A percentile compares a stretch with the other conserved stretches of the same genome.
Conservation (phyloP, 768 basidiomycete species). For the Pulveroboletus sp. region DNA sequence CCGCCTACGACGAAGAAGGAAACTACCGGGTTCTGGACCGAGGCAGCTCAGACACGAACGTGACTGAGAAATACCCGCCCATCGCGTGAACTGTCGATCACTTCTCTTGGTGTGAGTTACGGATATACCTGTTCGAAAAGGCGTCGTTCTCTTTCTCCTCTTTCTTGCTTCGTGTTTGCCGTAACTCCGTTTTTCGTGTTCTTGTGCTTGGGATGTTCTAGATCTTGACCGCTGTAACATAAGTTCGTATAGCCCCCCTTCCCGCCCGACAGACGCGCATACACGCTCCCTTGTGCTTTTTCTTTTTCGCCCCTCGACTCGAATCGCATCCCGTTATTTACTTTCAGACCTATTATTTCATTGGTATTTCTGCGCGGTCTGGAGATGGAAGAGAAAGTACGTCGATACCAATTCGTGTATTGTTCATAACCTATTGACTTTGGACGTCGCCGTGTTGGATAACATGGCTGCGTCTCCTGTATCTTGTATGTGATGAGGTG, state of each 20-base stretch:
- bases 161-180: neutral
- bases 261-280: neutral
- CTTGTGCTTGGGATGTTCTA: neutral
- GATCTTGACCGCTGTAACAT: constrained; percentile 8
- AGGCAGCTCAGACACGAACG: constrained; percentile 15
- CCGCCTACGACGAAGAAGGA: constrained; percentile 10
- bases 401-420: neutral
- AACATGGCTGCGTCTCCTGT: no score
- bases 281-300: neutral
- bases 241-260: neutral
- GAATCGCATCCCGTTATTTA: neutral
- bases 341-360: neutral
- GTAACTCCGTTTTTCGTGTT: neutral
- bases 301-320: neutral
- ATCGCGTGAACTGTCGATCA: constrained; percentile 6
- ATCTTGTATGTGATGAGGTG: no score
- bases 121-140: constrained; percentile 9
- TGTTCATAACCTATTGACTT: neutral
- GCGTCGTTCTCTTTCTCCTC: neutral
- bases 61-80: constrained; percentile 13
- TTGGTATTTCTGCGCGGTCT: neutral
- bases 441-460: neutral
- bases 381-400: neutral
- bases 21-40: constrained; percentile 11
- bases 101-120: neutral